These are phyloP conservation scores for Nymphaea colorata DNA, from an alignment of 164 flowering plant genomes.

Conservation along the genomic window DNA sequence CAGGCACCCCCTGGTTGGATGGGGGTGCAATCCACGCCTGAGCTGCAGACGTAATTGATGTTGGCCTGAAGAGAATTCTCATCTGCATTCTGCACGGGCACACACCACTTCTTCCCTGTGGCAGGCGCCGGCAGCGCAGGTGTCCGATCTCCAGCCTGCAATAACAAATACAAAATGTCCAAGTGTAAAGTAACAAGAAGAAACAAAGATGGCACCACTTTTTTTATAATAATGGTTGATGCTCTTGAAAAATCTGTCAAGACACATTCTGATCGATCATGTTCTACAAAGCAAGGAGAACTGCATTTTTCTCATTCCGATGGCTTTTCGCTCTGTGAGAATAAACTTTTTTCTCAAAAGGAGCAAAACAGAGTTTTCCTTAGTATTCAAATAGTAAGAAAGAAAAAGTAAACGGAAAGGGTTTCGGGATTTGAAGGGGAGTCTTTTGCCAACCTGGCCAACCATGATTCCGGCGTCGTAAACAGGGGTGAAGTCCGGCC, in stretches of 20 bases:
- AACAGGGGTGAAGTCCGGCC: constrained; percentile 55
- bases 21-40: constrained; percentile 39
- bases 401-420: no score
- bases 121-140: background rate
- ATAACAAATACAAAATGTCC: background rate
- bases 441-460: constrained; percentile 13
- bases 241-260: background rate
- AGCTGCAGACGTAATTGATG: constrained; percentile 35
- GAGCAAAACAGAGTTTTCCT: background rate
- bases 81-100: background rate
- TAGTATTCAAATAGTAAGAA: no score
- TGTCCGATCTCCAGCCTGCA: background rate
- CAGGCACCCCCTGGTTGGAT: constrained; percentile 72
- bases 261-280: background rate
- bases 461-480: constrained; percentile 52
- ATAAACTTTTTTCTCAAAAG: background rate
- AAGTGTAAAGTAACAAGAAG: background rate
- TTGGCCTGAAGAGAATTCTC: background rate
- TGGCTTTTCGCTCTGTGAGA: no score
- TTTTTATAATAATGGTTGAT: background rate
- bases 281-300: background rate
- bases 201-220: background rate
- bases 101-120: background rate
- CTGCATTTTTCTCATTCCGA: background rate
- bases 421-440: background rate